Conservation (phyloP, 202 grass and related monocot species). For the Alloteropsis angusta region DNA sequence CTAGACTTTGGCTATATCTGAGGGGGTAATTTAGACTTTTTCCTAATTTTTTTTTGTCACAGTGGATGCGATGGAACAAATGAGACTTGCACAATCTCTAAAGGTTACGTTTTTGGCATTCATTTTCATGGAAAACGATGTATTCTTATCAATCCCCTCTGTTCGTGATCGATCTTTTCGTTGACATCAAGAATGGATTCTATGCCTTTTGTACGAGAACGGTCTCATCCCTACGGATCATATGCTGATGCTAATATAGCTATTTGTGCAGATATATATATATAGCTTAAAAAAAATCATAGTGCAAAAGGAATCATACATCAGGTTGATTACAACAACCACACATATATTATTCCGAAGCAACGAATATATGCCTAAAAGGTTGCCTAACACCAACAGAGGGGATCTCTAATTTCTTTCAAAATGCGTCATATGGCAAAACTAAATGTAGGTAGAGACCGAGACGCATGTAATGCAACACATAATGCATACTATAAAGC, state of each 20-base stretch:
- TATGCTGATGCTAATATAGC: conserved; percentile 4
- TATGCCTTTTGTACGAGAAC: conserved; percentile 11
- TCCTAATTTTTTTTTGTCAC: too few relatives aligned
- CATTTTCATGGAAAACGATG: conserved; percentile 12
- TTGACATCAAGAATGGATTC: background rate
- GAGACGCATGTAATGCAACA: background rate
- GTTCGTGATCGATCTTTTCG: background rate
- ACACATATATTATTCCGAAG: background rate
- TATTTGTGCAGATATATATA: background rate
- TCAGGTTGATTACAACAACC: background rate
- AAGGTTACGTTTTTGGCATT: background rate
- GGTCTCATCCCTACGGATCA: conserved; percentile 1
- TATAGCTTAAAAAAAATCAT: background rate
- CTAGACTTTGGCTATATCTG: too few relatives aligned
- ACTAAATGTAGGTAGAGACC: background rate
- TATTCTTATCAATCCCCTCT: background rate
- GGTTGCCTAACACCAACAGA: background rate
- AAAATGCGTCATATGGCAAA: background rate
- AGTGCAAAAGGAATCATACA: background rate
- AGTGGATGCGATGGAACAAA: background rate
- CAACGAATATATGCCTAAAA: background rate
- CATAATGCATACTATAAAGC: background rate
- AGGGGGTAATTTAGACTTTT: too few relatives aligned
- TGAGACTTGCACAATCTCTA: background rate
- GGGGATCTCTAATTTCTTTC: background rate